A percentile compares a stretch with the other conserved stretches of the same genome.
phyloP scores from a whole-genome alignment of 495 filamentous ascomycete genomes.

The Parathielavia appendiculata region DNA sequence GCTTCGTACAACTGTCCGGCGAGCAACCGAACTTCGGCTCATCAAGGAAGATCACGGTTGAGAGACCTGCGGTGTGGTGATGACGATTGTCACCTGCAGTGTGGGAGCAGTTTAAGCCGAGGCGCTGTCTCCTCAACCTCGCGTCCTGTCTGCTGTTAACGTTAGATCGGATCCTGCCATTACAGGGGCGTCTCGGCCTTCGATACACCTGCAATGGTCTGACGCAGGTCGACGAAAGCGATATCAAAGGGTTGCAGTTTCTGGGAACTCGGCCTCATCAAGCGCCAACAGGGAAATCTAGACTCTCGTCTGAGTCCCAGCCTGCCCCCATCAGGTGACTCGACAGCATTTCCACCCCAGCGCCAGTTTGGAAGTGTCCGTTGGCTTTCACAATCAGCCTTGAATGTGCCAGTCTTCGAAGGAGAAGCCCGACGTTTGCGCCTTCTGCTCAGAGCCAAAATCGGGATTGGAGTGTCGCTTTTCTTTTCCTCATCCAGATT shows the following conservation, averaged over 20 bases:
- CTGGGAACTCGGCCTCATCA: neutral
- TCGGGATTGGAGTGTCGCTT: neutral
- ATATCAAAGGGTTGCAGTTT: neutral
- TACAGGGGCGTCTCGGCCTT: neutral
- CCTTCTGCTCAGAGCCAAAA: neutral
- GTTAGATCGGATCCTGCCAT: neutral
- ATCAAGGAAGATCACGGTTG: constrained; percentile 12
- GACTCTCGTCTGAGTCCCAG: no score
- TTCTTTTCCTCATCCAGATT: neutral
- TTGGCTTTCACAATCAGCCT: neutral
- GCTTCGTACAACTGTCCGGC: constrained; percentile 3
- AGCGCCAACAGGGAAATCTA: no score
- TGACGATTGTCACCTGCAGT: neutral
- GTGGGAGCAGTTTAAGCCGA: neutral
- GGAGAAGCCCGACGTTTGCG: neutral
- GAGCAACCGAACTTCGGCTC: constrained; percentile 16
- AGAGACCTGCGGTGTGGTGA: neutral
- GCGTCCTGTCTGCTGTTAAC: neutral
- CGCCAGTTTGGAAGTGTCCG: no score
- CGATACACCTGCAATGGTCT: constrained; percentile 7
- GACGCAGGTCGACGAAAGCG: constrained; percentile 6
- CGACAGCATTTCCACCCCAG: no score
- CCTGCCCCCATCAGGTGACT: no score
- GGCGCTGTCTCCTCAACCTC: neutral
- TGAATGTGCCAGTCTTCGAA: neutral